These are phyloP conservation scores for Quercus suber DNA, from an alignment of 306 rosid species.

Conservation along the genomic window DNA sequence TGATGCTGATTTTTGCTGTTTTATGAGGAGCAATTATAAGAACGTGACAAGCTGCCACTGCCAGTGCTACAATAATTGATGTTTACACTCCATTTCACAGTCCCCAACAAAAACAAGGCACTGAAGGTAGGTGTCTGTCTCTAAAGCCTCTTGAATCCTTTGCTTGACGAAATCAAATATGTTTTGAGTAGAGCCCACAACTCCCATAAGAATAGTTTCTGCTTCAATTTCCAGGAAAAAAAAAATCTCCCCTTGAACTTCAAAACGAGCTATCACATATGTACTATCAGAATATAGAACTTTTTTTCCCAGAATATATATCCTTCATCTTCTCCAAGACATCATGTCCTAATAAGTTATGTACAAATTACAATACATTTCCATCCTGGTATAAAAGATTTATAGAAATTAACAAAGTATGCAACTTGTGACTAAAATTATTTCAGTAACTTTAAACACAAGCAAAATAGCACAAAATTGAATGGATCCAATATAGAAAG, in stretches of 20 bases:
- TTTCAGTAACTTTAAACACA: no score
- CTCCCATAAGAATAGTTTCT: slow-evolving; percentile 89
- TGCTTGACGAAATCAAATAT: slow-evolving; percentile 82
- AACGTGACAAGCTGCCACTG: slow-evolving; percentile 25
- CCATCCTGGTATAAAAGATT: no score
- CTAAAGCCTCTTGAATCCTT: slow-evolving; percentile 78
- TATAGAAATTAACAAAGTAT: no score
- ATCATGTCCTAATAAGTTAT: no score
- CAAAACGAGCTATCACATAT: slow-evolving; percentile 89
- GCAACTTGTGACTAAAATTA: no score
- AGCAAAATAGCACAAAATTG: no score
- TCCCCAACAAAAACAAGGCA: slow-evolving; percentile 64
- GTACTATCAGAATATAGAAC: slow-evolving; percentile 65
- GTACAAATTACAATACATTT: no score
- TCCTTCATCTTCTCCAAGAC: background rate
- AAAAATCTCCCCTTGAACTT: slow-evolving; percentile 94
- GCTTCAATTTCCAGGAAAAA: slow-evolving; percentile 93
- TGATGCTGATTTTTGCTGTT: slow-evolving; percentile 57
- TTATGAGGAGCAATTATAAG: slow-evolving; percentile 39
- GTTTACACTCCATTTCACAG: slow-evolving; percentile 83
- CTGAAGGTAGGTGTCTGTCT: slow-evolving; percentile 19
- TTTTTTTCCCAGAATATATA: slow-evolving; percentile 16
- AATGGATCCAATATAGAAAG: no score
- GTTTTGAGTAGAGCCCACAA: slow-evolving; percentile 83
- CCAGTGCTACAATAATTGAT: slow-evolving; percentile 75